Base-by-base conservation (phyloP, 2,329 filamentous ascomycete genomes). In the Colletotrichum cordylinicola region DNA sequence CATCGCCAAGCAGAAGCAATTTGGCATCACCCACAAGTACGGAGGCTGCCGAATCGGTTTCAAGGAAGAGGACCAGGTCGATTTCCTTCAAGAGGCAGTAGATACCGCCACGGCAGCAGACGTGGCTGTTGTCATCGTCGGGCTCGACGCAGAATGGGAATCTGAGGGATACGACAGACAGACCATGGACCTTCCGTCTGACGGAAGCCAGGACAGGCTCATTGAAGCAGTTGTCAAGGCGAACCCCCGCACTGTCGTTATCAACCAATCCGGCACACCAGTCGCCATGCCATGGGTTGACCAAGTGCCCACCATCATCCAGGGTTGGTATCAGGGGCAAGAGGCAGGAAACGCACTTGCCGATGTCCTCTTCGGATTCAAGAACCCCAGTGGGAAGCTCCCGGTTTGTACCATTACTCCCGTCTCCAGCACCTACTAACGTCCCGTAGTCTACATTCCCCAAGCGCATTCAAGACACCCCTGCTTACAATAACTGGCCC, bases 301-400 rank as follows among this genome's bases (percentile, higher is more conserved):
- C 77, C 84, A 87, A 27, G 92, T 93, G 4, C 90, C 93, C 4
- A 90, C 92, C 2, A 91, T 95, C 35, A 81, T 96, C 1, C 93
- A 95, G 81, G 90, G 94, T 91, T 94, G 93, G 93, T 94, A 94
- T 78, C 92, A 92, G 76, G 93, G 93, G 15, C 93, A 94, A 79
- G 93, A 95, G 82, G 90, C 91, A 6, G 93, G 93, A 1, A 93
- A 94, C 78, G 92, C 91, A 1, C 90, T 95, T 67, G 92, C 91
- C 4, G 92, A 94, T 77, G 88, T 94, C 1, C 85, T 94, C 7
- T 92, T 93, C 78, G 93, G 93, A 6, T 84, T 89, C 52, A 86
- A 88, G 73, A 94, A 91, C 78, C 93, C 93, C 1, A 92, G 90
- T 76, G 93, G 93, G 8, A 94, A 94, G 80, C 87, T 94, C 12